Evolutionary conservation across 2,329 filamentous ascomycete species (phyloP).

Genomic region (Venturiaceae sp.): DNA sequence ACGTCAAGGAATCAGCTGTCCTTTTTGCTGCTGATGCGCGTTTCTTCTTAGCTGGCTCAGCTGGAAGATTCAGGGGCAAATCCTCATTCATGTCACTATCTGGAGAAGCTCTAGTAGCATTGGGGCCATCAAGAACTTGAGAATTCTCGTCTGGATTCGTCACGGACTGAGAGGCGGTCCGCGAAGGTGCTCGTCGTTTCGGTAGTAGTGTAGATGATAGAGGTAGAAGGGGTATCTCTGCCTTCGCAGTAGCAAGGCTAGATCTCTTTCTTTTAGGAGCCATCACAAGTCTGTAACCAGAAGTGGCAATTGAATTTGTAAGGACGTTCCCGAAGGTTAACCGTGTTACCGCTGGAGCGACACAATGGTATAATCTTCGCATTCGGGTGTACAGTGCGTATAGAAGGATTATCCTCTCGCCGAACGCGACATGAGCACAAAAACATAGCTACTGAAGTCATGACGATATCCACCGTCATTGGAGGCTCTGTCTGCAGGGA

Average conservation of each 20-base stretch:
- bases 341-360: neutral
- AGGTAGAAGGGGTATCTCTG: neutral
- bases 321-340: neutral
- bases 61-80: neutral
- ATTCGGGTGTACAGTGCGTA: neutral
- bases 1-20: slow-evolving; percentile 9
- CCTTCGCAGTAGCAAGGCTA: neutral
- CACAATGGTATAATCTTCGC: neutral
- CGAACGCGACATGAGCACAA: neutral
- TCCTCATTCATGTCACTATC: slow-evolving; percentile 1
- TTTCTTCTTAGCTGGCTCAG: neutral
- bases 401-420: neutral
- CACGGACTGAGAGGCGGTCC: neutral
- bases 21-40: slow-evolving; percentile 9
- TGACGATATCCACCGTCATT: neutral
- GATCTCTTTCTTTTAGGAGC: slow-evolving; percentile 6
- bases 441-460: neutral
- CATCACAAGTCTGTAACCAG: neutral
- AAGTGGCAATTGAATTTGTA: neutral
- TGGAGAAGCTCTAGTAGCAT: slow-evolving; percentile 5
- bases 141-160: slow-evolving; percentile 3
- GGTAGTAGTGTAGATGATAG: neutral
- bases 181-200: slow-evolving; percentile 1
- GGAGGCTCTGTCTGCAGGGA: neutral
- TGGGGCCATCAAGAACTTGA: slow-evolving; percentile 2